Conservation (phyloP, 345 rosid species). For the Acer negundo region DNA sequence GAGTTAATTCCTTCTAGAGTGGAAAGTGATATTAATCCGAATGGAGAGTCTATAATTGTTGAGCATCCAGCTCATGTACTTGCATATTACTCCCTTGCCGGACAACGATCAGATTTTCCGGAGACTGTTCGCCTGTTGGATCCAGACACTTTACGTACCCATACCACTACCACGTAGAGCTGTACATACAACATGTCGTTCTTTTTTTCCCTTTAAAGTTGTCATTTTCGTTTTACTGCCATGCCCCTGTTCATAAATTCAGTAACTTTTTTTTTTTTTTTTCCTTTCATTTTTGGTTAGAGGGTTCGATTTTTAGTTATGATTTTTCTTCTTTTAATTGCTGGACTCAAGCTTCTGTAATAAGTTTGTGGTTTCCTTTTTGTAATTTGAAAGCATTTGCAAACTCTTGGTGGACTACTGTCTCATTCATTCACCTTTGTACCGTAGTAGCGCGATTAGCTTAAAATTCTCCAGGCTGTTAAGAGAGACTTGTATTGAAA, state of each 20-base stretch:
- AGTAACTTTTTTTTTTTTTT: constrained; percentile 6
- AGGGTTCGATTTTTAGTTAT: constrained; percentile 21
- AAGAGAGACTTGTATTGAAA: background rate
- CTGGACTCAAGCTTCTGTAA: constrained; percentile 29
- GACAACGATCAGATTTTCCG: constrained; percentile 88
- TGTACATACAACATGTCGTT: constrained; percentile 36
- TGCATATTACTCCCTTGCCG: constrained; percentile 92
- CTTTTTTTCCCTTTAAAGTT: background rate
- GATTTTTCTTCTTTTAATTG: background rate
- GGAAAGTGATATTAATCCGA: constrained; percentile 26
- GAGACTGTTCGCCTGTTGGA: constrained; percentile 56
- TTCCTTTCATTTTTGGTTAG: constrained; percentile 15
- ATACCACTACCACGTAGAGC: constrained; percentile 21
- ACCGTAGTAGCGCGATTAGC: background rate
- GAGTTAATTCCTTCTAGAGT: constrained; percentile 75
- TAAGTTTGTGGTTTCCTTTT: constrained; percentile 29
- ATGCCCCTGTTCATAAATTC: constrained; percentile 31
- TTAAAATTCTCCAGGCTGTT: background rate
- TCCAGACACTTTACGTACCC: constrained; percentile 19
- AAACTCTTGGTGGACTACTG: constrained; percentile 10
- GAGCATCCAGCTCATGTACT: constrained; percentile 90
- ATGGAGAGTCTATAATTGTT: constrained; percentile 28
- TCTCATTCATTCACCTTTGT: background rate
- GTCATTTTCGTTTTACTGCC: constrained; percentile 8
- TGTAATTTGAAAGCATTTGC: constrained; percentile 31